Percentiles rank a stretch among this genome's conserved stretches.
These are phyloP conservation scores for Lippia alba DNA, from an alignment of 305 asterid genomes.

Conservation along the genomic window DNA sequence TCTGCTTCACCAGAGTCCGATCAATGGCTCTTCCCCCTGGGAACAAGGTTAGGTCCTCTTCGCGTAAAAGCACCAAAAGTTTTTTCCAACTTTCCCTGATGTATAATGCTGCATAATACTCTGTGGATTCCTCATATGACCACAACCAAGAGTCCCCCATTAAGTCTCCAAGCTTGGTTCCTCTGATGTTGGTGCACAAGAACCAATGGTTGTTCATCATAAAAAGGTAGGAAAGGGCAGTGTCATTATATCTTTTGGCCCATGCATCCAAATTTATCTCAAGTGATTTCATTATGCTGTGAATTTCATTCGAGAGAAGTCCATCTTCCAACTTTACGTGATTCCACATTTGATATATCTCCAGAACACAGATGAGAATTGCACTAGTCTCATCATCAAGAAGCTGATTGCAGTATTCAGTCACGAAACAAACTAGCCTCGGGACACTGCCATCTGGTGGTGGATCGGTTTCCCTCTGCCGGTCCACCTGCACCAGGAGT, in stretches of 20 bases:
- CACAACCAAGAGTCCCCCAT: conserved; percentile 75
- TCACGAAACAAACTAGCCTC: conserved; percentile 61
- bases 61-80: conserved; percentile 52
- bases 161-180: conserved; percentile 66
- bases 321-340: conserved; percentile 40
- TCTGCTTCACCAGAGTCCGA: conserved; percentile 54
- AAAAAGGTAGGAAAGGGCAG: conserved; percentile 59
- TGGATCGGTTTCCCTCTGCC: conserved; percentile 59
- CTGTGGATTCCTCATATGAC: conserved; percentile 54
- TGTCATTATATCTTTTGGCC: conserved; percentile 58
- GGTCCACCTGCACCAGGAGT: conserved; percentile 70
- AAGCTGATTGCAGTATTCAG: conserved; percentile 66
- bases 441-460: conserved; percentile 72
- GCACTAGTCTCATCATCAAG: conserved; percentile 65
- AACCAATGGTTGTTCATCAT: conserved; percentile 75
- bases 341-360: conserved; percentile 75
- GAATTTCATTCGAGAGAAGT: conserved; percentile 52
- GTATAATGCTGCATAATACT: conserved; percentile 53
- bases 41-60: conserved; percentile 66
- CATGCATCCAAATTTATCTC: conserved; percentile 71
- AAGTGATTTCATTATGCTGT: conserved; percentile 50
- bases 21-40: conserved; percentile 81
- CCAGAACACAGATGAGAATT: conserved; percentile 58
- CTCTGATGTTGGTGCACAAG: conserved; percentile 51
- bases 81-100: conserved; percentile 78